A percentile compares a stretch with the other conserved stretches of the same genome.
Evolutionary conservation across 2,329 filamentous ascomycete genomes (phyloP).

Genomic region (Aureobasidium sp.): DNA sequence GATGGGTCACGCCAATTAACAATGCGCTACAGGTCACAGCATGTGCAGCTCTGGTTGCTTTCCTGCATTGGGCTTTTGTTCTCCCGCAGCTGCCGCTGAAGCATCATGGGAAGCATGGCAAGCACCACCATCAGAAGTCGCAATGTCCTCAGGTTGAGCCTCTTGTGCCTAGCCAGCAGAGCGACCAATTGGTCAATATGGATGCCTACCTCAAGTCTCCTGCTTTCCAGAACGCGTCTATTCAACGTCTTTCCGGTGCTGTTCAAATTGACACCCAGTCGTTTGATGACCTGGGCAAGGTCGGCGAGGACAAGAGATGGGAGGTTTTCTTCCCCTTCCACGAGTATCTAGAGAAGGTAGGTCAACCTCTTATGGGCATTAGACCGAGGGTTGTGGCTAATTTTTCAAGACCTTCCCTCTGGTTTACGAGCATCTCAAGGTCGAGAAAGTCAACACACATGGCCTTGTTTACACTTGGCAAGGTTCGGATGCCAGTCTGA

Average conservation of each 20-base stretch:
- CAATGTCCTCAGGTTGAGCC: constrained; percentile 14
- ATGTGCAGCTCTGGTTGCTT: neutral
- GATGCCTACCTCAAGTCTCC: constrained; percentile 24
- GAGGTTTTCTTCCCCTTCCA: constrained; percentile 45
- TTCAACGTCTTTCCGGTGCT: constrained; percentile 45
- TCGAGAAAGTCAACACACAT: constrained; percentile 53
- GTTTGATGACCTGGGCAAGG: constrained; percentile 48
- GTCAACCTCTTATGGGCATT: too few relatives aligned
- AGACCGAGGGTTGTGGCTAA: too few relatives aligned
- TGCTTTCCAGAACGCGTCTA: constrained; percentile 25
- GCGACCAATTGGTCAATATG: constrained; percentile 20
- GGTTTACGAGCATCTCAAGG: constrained; percentile 23
- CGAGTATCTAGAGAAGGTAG: constrained; percentile 32
- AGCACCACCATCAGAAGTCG: constrained; percentile 10
- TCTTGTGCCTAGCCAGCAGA: constrained; percentile 8
- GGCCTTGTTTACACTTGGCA: constrained; percentile 53
- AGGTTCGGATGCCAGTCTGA: constrained; percentile 45
- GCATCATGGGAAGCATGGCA: constrained; percentile 11
- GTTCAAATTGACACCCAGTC: constrained; percentile 48
- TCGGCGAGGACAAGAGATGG: constrained; percentile 49
- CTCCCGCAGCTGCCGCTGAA: neutral
- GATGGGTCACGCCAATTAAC: neutral
- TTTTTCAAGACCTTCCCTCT: constrained; percentile 41
- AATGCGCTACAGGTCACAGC: neutral
- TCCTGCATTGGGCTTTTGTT: neutral